Base-by-base conservation (phyloP, 2,329 filamentous ascomycete species). In the Neonectria sp. region DNA sequence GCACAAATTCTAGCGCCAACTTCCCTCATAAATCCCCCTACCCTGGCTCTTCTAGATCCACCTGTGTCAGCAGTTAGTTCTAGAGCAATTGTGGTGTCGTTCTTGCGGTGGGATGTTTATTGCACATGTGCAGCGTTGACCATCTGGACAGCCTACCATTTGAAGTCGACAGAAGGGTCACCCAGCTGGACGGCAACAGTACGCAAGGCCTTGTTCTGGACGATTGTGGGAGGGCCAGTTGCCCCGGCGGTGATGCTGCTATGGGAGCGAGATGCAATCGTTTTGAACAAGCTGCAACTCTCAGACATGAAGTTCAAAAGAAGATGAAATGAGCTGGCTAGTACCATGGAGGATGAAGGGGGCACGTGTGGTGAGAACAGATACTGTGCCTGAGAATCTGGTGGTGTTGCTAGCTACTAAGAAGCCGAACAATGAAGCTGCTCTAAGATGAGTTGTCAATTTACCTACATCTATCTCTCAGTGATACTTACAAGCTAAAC, bases 81-180 rank as follows among this genome's bases (percentile, higher is more conserved):
- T 0, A 64, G 71, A 13, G 65, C 62, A 17, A 65, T 73, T 11
- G 71, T 73, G 1, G 71, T 73, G 1, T 68, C 69, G 0, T 73
- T 73, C 46, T 48, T 73, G 37, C 57, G 71, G 24, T 73, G 71
- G 71, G 71, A 73, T 13, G 68, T 73, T 4, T 73, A 73, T 11
- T 73, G 71, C 3, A 66, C 71, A 2, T 73, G 69, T 7, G 52
- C 65, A 21, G 56, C 71, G 0, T 69, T 73, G 62, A 46, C 63
- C 1, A 46, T 72, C 2, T 73, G 71, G 71, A 53, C 71, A 2
- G 37, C 33, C 21, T 73, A 72, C 13, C 68, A 72, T 4, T 51
- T 73, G 2, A 45, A 25, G 8, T 8, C 52, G 2, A 55, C 43
- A 1, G 58, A 68, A 12, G 53, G 29, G 21, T 43, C 58, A 0